These are phyloP conservation scores for Pseudogymnoascus sp. DNA, from an alignment of 2,329 filamentous ascomycete genomes.

Conservation along the genomic window DNA sequence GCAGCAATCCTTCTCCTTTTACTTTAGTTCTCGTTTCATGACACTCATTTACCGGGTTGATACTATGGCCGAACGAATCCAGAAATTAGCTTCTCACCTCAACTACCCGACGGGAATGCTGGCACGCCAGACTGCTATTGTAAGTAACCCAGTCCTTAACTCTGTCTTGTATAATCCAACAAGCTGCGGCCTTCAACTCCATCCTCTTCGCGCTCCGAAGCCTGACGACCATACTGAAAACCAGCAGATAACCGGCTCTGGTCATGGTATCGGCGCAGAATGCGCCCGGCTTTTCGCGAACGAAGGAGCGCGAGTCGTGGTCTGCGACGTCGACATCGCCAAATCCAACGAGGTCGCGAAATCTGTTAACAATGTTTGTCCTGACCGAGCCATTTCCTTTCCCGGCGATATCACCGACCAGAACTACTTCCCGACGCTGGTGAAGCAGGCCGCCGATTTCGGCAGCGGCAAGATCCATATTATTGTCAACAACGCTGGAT, in stretches of 20 bases:
- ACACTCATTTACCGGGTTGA: no score
- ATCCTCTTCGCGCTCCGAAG: no score
- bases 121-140: no score
- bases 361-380: conserved; percentile 34
- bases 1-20: no score
- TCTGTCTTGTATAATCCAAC: no score
- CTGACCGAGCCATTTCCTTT: conserved; percentile 35
- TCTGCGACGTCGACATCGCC: conserved; percentile 54
- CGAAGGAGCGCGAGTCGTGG: conserved; percentile 55
- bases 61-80: no score
- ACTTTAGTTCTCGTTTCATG: no score
- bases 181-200: no score
- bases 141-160: no score
- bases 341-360: conserved; percentile 3
- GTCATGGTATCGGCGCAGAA: conserved; percentile 58
- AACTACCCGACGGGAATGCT: no score
- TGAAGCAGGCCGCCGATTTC: conserved; percentile 40
- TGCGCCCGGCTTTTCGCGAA: conserved; percentile 53
- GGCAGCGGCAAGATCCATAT: conserved; percentile 44
- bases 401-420: conserved; percentile 40
- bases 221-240: no score
- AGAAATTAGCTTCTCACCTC: no score
- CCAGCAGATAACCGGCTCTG: conserved; percentile 51
- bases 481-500: conserved; percentile 45
- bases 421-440: conserved; percentile 37